Conservation (phyloP, 495 filamentous ascomycete genomes). For the Xylaria castorea region DNA sequence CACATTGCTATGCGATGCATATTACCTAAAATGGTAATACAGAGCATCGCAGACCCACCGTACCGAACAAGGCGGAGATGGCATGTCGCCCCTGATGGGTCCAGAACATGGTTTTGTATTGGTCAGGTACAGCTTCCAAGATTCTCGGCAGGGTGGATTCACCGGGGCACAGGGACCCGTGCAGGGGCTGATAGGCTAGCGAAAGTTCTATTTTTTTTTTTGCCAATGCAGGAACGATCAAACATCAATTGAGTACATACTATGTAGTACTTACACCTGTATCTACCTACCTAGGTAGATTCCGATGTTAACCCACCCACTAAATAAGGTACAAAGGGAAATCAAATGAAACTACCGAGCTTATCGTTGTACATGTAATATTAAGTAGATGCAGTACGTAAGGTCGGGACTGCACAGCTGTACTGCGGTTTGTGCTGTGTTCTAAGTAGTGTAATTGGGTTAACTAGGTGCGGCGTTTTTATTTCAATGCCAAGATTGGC, state of each 20-base stretch:
- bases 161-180: not conserved
- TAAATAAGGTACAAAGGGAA: too few relatives aligned
- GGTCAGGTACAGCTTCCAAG: slow-evolving; percentile 5
- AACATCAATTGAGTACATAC: too few relatives aligned
- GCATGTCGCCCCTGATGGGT: not conserved
- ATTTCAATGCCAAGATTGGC: slow-evolving; percentile 16
- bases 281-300: not conserved
- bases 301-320: too few relatives aligned
- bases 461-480: not conserved
- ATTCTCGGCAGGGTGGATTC: slow-evolving; percentile 17
- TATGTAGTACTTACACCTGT: too few relatives aligned
- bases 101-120: not conserved
- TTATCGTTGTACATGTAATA: not conserved
- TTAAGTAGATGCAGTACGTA: not conserved
- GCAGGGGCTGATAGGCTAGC: not conserved
- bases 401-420: not conserved
- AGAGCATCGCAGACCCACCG: not conserved
- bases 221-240: slow-evolving; percentile 11
- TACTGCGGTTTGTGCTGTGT: not conserved
- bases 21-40: not conserved
- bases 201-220: not conserved
- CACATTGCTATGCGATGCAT: not conserved
- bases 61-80: not conserved
- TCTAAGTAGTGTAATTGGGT: not conserved
- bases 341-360: too few relatives aligned